Conservation (phyloP, 2,329 filamentous ascomycete genomes). For the Ophiostoma sp. region DNA sequence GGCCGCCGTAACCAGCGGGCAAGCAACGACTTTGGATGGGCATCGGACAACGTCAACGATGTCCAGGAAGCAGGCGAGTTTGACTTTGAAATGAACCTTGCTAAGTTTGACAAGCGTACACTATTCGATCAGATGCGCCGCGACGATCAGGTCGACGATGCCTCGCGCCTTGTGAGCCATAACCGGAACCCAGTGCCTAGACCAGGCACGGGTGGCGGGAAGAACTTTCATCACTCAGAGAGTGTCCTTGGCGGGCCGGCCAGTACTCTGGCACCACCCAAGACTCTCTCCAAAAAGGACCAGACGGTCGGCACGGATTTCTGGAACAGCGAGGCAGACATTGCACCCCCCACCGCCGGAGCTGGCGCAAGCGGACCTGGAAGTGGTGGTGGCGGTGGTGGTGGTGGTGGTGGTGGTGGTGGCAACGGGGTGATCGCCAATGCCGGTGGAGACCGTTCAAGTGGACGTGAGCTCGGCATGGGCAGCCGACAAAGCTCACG, state of each 20-base stretch:
- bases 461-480: slow-evolving; percentile 41
- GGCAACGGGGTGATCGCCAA: not conserved
- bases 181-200: slow-evolving; percentile 57
- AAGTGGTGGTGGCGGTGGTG: slow-evolving; percentile 21
- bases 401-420: not conserved
- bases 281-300: slow-evolving; percentile 35
- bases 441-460: slow-evolving; percentile 37
- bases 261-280: slow-evolving; percentile 20
- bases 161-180: slow-evolving; percentile 83
- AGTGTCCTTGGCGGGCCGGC: slow-evolving; percentile 70
- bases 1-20: slow-evolving; percentile 36
- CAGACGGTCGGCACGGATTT: slow-evolving; percentile 42
- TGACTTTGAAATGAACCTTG: slow-evolving; percentile 82
- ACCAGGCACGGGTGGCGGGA: slow-evolving; percentile 66
- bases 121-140: slow-evolving; percentile 89
- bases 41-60: slow-evolving; percentile 91
- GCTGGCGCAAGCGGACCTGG: slow-evolving; percentile 22
- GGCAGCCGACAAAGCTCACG: slow-evolving; percentile 47
- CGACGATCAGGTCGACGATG: slow-evolving; percentile 82
- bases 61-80: slow-evolving; percentile 91
- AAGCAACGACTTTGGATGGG: slow-evolving; percentile 70
- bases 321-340: slow-evolving; percentile 72
- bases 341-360: slow-evolving; percentile 35
- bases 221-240: slow-evolving; percentile 86
- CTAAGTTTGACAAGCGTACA: slow-evolving; percentile 88